These are phyloP conservation scores for Backusella macrospora DNA, from an alignment of 192 early-diverging fungal species.

Conservation along the genomic window DNA sequence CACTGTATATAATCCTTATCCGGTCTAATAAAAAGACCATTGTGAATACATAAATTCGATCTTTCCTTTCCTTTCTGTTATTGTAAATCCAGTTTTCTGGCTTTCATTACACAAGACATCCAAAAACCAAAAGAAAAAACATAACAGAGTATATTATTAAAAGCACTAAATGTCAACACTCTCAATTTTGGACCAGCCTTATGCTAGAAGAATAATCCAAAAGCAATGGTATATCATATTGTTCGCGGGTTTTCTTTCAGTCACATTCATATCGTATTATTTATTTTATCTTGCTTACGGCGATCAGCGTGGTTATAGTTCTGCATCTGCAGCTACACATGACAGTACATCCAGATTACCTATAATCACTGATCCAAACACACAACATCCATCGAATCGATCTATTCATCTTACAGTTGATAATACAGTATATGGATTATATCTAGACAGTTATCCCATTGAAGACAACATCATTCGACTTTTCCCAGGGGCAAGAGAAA, in stretches of 20 bases:
- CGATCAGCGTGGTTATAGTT: not conserved
- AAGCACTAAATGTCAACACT: not conserved
- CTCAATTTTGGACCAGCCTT: constrained; percentile 8
- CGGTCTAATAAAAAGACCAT: not conserved
- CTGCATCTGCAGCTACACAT: not conserved
- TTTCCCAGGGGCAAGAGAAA: not conserved
- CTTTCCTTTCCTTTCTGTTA: not conserved
- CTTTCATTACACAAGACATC: not conserved
- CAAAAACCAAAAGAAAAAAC: not conserved
- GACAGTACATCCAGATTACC: not conserved
- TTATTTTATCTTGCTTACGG: constrained; percentile 10
- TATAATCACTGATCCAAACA: not conserved
- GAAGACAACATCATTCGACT: constrained; percentile 14
- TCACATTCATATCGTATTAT: constrained; percentile 6
- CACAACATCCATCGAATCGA: constrained; percentile 3
- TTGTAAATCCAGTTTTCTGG: not conserved
- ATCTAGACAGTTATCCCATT: constrained; percentile 17
- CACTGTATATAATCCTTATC: not conserved
- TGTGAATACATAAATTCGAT: not conserved
- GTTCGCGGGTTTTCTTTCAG: constrained; percentile 5
- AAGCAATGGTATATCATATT: constrained; percentile 7
- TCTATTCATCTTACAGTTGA: not conserved
- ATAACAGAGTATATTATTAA: not conserved
- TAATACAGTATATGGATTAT: constrained; percentile 3
- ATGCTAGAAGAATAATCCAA: constrained; percentile 13